phyloP scores from a whole-genome alignment of 345 rosid species.

The Melaleuca alternifolia region DNA sequence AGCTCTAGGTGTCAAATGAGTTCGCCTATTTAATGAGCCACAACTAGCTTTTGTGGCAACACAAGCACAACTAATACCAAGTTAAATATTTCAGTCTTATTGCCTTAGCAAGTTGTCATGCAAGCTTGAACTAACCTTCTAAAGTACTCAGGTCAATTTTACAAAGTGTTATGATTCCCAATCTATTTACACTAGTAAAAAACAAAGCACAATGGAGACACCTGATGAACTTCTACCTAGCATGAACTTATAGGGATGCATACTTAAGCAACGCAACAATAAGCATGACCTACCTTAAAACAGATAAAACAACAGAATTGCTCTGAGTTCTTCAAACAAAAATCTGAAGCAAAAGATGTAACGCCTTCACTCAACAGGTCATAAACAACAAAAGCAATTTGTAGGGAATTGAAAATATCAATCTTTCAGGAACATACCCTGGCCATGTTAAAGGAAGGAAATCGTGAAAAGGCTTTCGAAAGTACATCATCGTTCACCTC shows the following conservation, averaged over 20 bases:
- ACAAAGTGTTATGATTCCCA: not conserved
- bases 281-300: conserved; percentile 40
- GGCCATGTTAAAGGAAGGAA: conserved; percentile 98
- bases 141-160: not conserved
- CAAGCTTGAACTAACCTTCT: not conserved
- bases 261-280: not conserved
- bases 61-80: not conserved
- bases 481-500: conserved; percentile 99
- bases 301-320: conserved; percentile 17
- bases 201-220: not conserved
- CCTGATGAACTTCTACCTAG: not conserved
- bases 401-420: not conserved
- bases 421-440: conserved; percentile 31
- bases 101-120: not conserved
- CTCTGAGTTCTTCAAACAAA: conserved; percentile 42
- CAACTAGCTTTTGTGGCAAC: not conserved
- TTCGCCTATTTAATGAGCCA: not conserved
- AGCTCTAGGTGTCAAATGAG: not conserved
- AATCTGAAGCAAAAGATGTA: conserved; percentile 34
- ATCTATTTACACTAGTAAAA: not conserved
- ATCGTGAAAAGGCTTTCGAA: conserved; percentile 87
- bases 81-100: not conserved
- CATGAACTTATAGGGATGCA: not conserved
- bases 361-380: conserved; percentile 19
- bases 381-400: not conserved